These are phyloP conservation scores for Trichoderma semiorbis DNA, from an alignment of 2,329 filamentous ascomycete genomes.

Conservation along the genomic window DNA sequence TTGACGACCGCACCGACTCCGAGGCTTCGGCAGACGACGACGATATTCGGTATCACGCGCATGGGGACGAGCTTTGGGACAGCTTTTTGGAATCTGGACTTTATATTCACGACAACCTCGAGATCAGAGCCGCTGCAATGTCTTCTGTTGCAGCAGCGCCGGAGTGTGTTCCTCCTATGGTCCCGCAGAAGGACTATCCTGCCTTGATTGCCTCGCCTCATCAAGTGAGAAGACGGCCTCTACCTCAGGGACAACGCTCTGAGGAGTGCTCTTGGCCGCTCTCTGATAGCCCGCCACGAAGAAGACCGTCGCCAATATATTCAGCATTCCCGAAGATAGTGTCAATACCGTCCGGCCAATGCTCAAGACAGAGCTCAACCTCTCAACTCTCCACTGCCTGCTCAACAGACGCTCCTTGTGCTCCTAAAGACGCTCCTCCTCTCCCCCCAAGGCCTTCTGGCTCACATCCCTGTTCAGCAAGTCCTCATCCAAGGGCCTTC, in stretches of 20 bases:
- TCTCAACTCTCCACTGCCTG: slow-evolving; percentile 32
- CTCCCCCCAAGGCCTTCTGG: neutral
- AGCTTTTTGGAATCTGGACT: slow-evolving; percentile 42
- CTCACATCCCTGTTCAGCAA: neutral
- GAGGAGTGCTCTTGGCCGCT: slow-evolving; percentile 11
- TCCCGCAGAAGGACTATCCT: slow-evolving; percentile 31
- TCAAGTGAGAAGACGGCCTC: slow-evolving; percentile 6
- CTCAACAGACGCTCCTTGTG: slow-evolving; percentile 4
- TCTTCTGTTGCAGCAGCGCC: neutral
- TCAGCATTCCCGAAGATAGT: slow-evolving; percentile 42
- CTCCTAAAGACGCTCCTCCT: neutral
- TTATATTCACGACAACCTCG: neutral
- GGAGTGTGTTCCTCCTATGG: slow-evolving; percentile 4
- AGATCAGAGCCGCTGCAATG: slow-evolving; percentile 1
- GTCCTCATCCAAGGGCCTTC: neutral
- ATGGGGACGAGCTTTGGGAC: slow-evolving; percentile 48
- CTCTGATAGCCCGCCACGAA: slow-evolving; percentile 17
- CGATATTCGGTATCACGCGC: slow-evolving; percentile 46
- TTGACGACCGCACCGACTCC: slow-evolving; percentile 50
- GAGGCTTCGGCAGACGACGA: slow-evolving; percentile 51
- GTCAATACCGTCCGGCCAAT: slow-evolving; percentile 29
- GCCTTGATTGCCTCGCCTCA: slow-evolving; percentile 32
- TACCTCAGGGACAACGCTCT: slow-evolving; percentile 5
- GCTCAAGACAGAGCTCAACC: slow-evolving; percentile 19
- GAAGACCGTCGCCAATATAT: slow-evolving; percentile 33